Evolutionary conservation across 2,329 filamentous ascomycete genomes (phyloP).

Genomic region (Gnomoniopsis smithogilvyi): DNA sequence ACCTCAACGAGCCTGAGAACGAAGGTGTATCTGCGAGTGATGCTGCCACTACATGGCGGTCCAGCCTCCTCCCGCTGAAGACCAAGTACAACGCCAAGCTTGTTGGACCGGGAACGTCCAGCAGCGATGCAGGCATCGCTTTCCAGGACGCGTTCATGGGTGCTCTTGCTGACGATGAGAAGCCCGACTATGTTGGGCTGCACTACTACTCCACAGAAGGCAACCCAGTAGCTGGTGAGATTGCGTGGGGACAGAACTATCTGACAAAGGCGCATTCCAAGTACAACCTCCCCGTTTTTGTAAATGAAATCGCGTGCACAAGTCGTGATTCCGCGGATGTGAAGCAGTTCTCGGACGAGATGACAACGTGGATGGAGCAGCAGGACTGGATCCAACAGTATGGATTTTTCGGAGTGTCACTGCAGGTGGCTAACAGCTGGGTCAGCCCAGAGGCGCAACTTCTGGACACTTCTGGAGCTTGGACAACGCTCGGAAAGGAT

Average conservation of each 20-base stretch:
- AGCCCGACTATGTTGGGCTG: slow-evolving; percentile 39
- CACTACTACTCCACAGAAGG: slow-evolving; percentile 39
- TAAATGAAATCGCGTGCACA: slow-evolving; percentile 40
- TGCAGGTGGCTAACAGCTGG: slow-evolving; percentile 37
- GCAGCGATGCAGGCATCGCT: slow-evolving; percentile 32
- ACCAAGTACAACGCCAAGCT: slow-evolving; percentile 28
- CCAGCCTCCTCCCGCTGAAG: slow-evolving; percentile 33
- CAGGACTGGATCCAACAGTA: slow-evolving; percentile 40
- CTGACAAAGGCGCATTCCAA: slow-evolving; percentile 32
- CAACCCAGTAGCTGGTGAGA: slow-evolving; percentile 27
- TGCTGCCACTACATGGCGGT: slow-evolving; percentile 36
- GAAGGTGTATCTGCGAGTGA: slow-evolving; percentile 29
- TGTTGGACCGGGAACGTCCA: slow-evolving; percentile 35
- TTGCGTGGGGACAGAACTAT: slow-evolving; percentile 32
- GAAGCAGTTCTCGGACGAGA: slow-evolving; percentile 33
- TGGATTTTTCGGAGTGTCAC: slow-evolving; percentile 41
- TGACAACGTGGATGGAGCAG: slow-evolving; percentile 41
- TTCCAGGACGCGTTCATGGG: slow-evolving; percentile 42
- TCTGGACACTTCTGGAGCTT: slow-evolving; percentile 38
- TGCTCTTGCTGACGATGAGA: slow-evolving; percentile 24
- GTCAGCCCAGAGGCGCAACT: slow-evolving; percentile 44
- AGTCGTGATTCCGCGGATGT: slow-evolving; percentile 34
- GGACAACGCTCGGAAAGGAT: slow-evolving; percentile 28
- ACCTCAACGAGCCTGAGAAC: slow-evolving; percentile 44
- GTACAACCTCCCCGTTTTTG: slow-evolving; percentile 33